Evolutionary conservation across 441 rosid genomes (phyloP).

Genomic region (Aleurites moluccanus): DNA sequence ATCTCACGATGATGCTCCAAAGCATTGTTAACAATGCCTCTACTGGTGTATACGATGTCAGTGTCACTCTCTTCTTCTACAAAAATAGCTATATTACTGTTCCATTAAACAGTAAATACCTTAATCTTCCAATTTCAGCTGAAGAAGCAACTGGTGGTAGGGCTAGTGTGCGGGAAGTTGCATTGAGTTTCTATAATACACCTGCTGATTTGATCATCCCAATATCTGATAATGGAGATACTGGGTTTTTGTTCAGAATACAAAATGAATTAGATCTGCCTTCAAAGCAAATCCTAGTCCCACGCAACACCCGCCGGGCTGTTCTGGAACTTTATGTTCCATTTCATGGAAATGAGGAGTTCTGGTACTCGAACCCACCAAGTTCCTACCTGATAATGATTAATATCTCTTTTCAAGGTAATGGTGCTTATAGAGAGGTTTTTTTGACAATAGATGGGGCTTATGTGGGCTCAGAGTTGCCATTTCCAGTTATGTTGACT

Average conservation of each 20-base stretch:
- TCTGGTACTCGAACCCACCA: neutral
- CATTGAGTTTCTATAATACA: neutral
- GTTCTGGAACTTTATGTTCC: slow-evolving; percentile 16
- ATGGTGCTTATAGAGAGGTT: slow-evolving; percentile 72
- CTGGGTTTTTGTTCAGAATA: slow-evolving; percentile 3
- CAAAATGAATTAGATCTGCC: neutral
- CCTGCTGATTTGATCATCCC: slow-evolving; percentile 12
- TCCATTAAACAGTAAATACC: neutral
- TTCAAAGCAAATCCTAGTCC: neutral
- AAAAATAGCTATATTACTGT: neutral
- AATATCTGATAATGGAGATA: neutral
- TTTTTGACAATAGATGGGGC: slow-evolving; percentile 56
- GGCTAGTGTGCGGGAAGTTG: neutral
- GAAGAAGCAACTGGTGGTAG: neutral
- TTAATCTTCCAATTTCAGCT: neutral
- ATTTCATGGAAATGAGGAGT: slow-evolving; percentile 8
- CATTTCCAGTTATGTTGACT: neutral
- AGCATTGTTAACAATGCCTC: neutral
- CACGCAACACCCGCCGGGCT: neutral
- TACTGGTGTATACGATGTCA: neutral
- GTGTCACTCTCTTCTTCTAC: neutral
- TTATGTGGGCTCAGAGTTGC: slow-evolving; percentile 46
- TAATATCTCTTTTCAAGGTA: slow-evolving; percentile 40
- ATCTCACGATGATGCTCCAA: slow-evolving; percentile 2
- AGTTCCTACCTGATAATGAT: slow-evolving; percentile 6